Conservation (phyloP, 2,329 filamentous ascomycete genomes). For the Neurospora sp. region DNA sequence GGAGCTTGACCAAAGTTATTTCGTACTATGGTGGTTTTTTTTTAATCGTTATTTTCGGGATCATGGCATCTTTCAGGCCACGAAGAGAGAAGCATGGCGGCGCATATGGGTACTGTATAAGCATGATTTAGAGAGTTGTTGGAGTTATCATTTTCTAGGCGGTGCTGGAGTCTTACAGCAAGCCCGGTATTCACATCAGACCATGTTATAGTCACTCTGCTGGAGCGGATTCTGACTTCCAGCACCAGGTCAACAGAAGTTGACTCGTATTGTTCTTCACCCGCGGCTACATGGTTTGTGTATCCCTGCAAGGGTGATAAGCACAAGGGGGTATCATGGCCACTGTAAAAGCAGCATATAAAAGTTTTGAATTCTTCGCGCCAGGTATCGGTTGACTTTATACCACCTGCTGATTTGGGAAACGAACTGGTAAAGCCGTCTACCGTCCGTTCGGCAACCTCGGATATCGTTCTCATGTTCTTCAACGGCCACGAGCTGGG, state of each 20-base stretch:
- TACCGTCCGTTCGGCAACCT: background rate
- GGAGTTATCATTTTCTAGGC: background rate
- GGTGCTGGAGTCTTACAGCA: background rate
- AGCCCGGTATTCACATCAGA: background rate
- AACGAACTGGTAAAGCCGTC: background rate
- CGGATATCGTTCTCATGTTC: background rate
- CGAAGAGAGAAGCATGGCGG: background rate
- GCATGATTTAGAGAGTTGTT: background rate
- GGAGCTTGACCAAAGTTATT: background rate
- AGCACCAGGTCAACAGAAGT: background rate
- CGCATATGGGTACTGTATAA: background rate
- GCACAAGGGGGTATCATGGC: background rate
- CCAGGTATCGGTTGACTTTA: background rate
- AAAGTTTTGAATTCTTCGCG: background rate
- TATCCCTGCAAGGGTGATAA: background rate
- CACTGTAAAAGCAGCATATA: background rate
- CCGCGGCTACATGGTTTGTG: background rate
- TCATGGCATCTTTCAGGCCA: background rate
- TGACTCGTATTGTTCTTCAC: background rate
- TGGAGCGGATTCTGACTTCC: background rate
- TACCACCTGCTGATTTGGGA: background rate
- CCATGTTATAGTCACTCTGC: background rate
- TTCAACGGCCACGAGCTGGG: background rate
- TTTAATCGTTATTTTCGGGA: background rate
- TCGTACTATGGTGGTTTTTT: background rate